phyloP scores from a whole-genome alignment of 169 alveolate genomes.

The Plasmodium vinckei region DNA sequence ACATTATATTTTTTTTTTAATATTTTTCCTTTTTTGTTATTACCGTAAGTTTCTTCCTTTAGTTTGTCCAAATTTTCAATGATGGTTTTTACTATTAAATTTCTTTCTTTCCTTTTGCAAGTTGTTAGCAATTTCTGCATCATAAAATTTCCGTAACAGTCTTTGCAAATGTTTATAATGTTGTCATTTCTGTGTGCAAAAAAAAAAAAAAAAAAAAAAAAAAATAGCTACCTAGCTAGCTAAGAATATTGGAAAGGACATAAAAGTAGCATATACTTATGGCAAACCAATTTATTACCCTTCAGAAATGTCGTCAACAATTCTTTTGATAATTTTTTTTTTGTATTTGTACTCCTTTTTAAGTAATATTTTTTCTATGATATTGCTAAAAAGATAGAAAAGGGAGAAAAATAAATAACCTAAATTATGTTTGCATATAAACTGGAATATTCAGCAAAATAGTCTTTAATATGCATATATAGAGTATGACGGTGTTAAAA shows the following conservation, averaged over 20 bases:
- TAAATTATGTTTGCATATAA: neutral
- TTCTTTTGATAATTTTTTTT: slow-evolving; percentile 60
- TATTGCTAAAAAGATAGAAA: slow-evolving; percentile 30
- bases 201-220: neutral
- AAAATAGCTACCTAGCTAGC: neutral
- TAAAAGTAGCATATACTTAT: neutral
- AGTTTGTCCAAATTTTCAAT: slow-evolving; percentile 38
- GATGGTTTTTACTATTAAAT: slow-evolving; percentile 32
- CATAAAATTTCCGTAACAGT: slow-evolving; percentile 73
- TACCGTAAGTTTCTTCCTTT: slow-evolving; percentile 70
- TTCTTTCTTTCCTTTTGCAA: slow-evolving; percentile 41
- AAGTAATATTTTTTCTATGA: slow-evolving; percentile 57
- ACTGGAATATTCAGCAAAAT: neutral
- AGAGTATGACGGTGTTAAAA: neutral
- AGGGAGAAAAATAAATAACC: neutral
- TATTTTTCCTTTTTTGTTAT: neutral
- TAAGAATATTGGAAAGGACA: neutral
- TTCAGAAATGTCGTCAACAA: slow-evolving; percentile 41
- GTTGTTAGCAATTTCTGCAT: slow-evolving; percentile 66
- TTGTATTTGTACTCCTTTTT: slow-evolving; percentile 67
- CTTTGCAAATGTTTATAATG: slow-evolving; percentile 70
- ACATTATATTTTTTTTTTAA: neutral
- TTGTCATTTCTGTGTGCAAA: slow-evolving; percentile 36
- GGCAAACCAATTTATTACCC: slow-evolving; percentile 9
- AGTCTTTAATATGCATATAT: neutral